Evolutionary conservation across 169 alveolate genomes (phyloP).

Genomic region (Cryptosporidium sp.): DNA sequence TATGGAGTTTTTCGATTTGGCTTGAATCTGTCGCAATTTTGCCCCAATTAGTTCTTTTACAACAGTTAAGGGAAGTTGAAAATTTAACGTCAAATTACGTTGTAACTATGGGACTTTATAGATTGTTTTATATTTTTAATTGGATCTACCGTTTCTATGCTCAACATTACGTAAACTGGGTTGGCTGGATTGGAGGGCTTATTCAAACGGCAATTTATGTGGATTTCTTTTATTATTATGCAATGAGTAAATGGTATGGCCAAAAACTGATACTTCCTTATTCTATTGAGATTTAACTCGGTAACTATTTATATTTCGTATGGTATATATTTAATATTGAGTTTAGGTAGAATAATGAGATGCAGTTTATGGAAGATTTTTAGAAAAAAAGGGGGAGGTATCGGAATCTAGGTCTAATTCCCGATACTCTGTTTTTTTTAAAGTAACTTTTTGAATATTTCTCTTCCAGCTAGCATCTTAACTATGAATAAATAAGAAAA

Average conservation of each 20-base stretch:
- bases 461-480: neutral
- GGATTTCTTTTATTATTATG: conserved; percentile 95
- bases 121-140: conserved; percentile 92
- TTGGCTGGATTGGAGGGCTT: conserved; percentile 93
- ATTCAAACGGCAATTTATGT: conserved; percentile 93
- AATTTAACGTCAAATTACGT: conserved; percentile 95
- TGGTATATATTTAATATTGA: neutral
- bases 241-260: conserved; percentile 91
- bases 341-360: neutral
- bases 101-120: conserved; percentile 92
- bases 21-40: conserved; percentile 96
- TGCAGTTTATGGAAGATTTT: neutral
- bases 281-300: conserved; percentile 45
- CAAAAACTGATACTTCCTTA: conserved; percentile 87
- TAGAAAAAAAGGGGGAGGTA: neutral
- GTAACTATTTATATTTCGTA: neutral
- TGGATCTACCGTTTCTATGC: conserved; percentile 92
- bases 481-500: neutral
- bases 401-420: neutral
- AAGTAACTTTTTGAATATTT: no score
- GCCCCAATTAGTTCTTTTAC: conserved; percentile 94
- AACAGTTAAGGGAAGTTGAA: conserved; percentile 94
- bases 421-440: neutral
- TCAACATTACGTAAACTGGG: conserved; percentile 86
- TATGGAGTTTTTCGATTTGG: conserved; percentile 96